Conservation (phyloP, 768 basidiomycete species). For the Termitomyces eurrhizus region DNA sequence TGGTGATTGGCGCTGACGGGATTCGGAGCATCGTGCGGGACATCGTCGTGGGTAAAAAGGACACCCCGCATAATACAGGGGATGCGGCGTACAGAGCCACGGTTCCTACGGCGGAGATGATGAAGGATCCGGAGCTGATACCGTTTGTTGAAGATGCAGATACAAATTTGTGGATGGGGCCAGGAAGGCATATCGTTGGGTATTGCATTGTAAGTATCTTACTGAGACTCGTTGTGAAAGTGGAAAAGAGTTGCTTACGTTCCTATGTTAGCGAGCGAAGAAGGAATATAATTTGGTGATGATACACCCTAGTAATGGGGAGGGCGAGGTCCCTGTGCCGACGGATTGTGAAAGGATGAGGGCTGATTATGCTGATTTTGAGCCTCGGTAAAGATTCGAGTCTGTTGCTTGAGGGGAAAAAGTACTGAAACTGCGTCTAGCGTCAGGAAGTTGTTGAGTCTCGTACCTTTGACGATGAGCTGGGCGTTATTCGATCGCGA, state of each 20-base stretch:
- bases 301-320: slow-evolving; percentile 33
- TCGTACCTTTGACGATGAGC: slow-evolving; percentile 42
- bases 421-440: slow-evolving; percentile 17
- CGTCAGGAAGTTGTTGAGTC: slow-evolving; percentile 39
- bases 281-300: slow-evolving; percentile 45
- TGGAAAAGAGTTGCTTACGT: background rate
- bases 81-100: slow-evolving; percentile 61
- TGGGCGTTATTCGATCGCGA: slow-evolving; percentile 47
- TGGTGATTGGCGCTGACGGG: slow-evolving; percentile 48
- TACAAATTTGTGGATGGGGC: slow-evolving; percentile 61
- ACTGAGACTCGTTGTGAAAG: too few species aligned
- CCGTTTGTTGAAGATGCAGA: slow-evolving; percentile 46
- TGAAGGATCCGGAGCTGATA: slow-evolving; percentile 49
- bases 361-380: slow-evolving; percentile 43
- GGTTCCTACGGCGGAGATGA: slow-evolving; percentile 40
- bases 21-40: slow-evolving; percentile 46
- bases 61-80: slow-evolving; percentile 49
- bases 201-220: slow-evolving; percentile 30
- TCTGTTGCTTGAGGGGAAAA: background rate
- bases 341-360: slow-evolving; percentile 44
- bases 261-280: slow-evolving; percentile 26
- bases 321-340: slow-evolving; percentile 39
- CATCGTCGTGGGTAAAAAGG: slow-evolving; percentile 43
- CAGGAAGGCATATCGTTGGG: slow-evolving; percentile 33
- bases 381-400: slow-evolving; percentile 33